Base-by-base conservation (phyloP, 169 alveolate species). In the Plasmodium cynomolgi region DNA sequence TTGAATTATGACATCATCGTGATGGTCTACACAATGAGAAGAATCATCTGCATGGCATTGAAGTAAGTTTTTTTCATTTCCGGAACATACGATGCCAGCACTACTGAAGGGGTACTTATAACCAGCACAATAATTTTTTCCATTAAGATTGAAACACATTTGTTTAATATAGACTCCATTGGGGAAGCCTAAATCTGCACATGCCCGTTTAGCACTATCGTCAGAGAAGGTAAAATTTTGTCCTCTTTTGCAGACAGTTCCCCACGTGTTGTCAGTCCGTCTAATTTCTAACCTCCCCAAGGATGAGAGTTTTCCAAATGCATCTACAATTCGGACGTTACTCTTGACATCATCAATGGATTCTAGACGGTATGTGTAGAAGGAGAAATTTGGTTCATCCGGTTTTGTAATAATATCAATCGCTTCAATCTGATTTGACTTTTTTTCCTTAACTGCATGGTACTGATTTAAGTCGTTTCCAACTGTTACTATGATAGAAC, bases 261-360 rank as follows among this genome's bases (percentile, higher is more conserved):
- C 98, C 98, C 98, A 96, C 3, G 73, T 29, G 77, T 68, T 91
- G 83, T 84, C 79, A 20, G 56, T 68, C 33, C 72, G 58, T 7
- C 97, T 90, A 3, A 97, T 94, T 91, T 97, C 98, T 56, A 97
- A 91, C 47, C 98, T 96, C 17, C 98, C 98, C 81, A 95, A 74
- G 7, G 98, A 94, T 1, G 98, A 92, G 44, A 97, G 95, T 77
- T 95, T 95, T 58, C 98, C 98, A 80, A 88, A 95, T 77, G 98
- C 97, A 47, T 98, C 99, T 29, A 97, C 99, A 7, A 98, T 96
- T 13, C 99, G 95, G 47, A 98, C 98, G 84, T 95, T 96, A 74
- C 97, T 96, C 93, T 94, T 97, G 7, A 98, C 94, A 88, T 96
- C 96, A 94, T 98, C 99, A 50, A 97, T 97, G 15, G 98, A 97